These are phyloP conservation scores for Musa beccarii DNA, from an alignment of 176 grass and related monocot species.

Conservation along the genomic window DNA sequence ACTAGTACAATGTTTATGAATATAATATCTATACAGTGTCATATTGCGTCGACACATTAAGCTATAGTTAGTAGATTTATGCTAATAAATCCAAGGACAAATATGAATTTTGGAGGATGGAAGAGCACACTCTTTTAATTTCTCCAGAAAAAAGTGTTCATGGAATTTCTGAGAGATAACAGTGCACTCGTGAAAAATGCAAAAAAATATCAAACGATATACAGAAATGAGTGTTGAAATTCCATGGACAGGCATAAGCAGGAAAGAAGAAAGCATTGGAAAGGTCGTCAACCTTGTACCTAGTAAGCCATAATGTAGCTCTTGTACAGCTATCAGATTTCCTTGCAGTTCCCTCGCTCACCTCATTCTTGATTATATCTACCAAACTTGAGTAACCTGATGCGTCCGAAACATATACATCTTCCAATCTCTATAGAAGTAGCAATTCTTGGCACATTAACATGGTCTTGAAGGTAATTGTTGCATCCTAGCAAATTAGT, in stretches of 20 bases:
- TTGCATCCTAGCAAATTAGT: not conserved
- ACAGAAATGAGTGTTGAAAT: too few species aligned
- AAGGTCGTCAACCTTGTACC: conserved; percentile 27
- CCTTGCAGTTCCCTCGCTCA: conserved; percentile 40
- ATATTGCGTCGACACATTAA: too few species aligned
- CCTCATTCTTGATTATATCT: conserved; percentile 62
- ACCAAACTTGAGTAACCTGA: conserved; percentile 39
- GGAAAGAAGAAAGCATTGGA: not conserved
- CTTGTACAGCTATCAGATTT: conserved; percentile 69
- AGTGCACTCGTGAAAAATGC: too few species aligned
- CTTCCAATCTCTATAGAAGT: conserved; percentile 63
- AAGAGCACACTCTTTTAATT: too few species aligned
- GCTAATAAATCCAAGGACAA: too few species aligned
- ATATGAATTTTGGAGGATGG: too few species aligned
- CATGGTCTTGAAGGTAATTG: not conserved
- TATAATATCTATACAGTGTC: too few species aligned
- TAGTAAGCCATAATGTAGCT: conserved; percentile 74
- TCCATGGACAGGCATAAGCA: not conserved
- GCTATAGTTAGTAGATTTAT: too few species aligned
- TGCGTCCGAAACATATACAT: conserved; percentile 47
- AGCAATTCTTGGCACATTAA: not conserved
- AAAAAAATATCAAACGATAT: too few species aligned
- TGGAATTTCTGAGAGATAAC: too few species aligned
- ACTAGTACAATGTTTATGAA: too few species aligned
- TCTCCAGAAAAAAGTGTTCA: too few species aligned